phyloP scores from a whole-genome alignment of 2,329 filamentous ascomycete genomes.

The Emmonsiellopsis sp. region DNA sequence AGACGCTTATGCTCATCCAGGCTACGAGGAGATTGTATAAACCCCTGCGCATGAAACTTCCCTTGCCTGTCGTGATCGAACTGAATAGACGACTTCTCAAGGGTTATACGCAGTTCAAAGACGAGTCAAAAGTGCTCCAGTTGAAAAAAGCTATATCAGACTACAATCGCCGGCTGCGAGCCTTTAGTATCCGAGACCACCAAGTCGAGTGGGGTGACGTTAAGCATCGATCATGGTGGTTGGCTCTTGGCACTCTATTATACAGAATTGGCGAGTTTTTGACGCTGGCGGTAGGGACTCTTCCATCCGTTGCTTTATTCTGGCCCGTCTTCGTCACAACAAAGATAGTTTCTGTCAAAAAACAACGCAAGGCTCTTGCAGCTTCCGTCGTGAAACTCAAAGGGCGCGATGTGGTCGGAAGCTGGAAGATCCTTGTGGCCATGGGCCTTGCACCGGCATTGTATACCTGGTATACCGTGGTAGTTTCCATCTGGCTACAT shows the following conservation, averaged over 20 bases:
- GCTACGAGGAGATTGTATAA: conserved; percentile 80
- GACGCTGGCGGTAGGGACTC: conserved; percentile 59
- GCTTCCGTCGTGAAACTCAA: conserved; percentile 71
- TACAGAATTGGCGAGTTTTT: conserved; percentile 65
- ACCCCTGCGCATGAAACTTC: conserved; percentile 73
- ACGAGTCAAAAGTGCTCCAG: conserved; percentile 64
- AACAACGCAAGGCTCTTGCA: conserved; percentile 64
- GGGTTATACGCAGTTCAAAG: conserved; percentile 75
- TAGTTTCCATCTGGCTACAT: conserved; percentile 61
- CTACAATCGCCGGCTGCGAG: conserved; percentile 69
- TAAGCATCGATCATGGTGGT: conserved; percentile 60
- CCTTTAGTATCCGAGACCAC: conserved; percentile 72
- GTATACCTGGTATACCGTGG: conserved; percentile 62
- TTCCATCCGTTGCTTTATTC: conserved; percentile 70
- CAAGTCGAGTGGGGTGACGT: conserved; percentile 59
- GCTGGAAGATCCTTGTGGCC: conserved; percentile 71
- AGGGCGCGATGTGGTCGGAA: conserved; percentile 69
- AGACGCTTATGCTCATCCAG: conserved; percentile 78
- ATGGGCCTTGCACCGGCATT: conserved; percentile 65
- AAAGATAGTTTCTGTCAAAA: conserved; percentile 62
- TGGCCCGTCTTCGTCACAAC: conserved; percentile 66
- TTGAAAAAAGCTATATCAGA: conserved; percentile 60
- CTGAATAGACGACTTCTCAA: conserved; percentile 72
- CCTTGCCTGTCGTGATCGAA: conserved; percentile 75
- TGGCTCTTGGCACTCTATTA: conserved; percentile 60